phyloP scores from a whole-genome alignment of 306 rosid species.

The Astragalus membranaceus region DNA sequence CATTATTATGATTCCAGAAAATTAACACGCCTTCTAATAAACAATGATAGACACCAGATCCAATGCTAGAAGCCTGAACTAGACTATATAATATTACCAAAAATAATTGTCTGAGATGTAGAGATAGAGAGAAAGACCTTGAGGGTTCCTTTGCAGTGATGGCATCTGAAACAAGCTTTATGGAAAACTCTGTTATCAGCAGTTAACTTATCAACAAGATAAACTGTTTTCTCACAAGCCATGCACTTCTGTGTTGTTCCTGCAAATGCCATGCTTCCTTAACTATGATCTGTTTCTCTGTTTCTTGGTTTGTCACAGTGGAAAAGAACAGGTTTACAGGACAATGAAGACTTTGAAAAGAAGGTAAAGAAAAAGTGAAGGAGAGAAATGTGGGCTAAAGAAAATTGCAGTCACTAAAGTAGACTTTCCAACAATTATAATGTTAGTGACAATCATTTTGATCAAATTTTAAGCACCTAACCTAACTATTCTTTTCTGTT shows the following conservation, averaged over 20 bases:
- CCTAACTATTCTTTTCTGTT: constrained; percentile 45
- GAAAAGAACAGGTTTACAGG: constrained; percentile 7
- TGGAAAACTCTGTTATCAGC: constrained; percentile 89
- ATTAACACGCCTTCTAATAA: neutral
- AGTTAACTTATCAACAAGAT: constrained; percentile 90
- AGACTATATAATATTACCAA: neutral
- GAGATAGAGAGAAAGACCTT: constrained; percentile 45
- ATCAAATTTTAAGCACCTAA: constrained; percentile 53
- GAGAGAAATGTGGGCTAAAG: constrained; percentile 13
- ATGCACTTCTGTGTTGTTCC: constrained; percentile 99
- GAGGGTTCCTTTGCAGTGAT: constrained; percentile 98
- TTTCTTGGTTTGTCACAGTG: constrained; percentile 10
- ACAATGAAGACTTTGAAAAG: constrained; percentile 3
- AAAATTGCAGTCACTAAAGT: constrained; percentile 48
- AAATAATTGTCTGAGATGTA: neutral
- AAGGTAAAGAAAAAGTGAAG: constrained; percentile 26
- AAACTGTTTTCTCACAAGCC: constrained; percentile 98
- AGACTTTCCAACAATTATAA: constrained; percentile 39
- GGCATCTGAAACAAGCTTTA: constrained; percentile 98
- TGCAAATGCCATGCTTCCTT: constrained; percentile 76
- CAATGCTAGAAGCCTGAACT: constrained; percentile 21
- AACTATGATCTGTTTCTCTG: constrained; percentile 5
- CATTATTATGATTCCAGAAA: neutral
- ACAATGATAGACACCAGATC: constrained; percentile 20
- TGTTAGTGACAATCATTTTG: constrained; percentile 51